Evolutionary conservation across 2,329 filamentous ascomycete species (phyloP).

Genomic region (Colletotrichum sp.): DNA sequence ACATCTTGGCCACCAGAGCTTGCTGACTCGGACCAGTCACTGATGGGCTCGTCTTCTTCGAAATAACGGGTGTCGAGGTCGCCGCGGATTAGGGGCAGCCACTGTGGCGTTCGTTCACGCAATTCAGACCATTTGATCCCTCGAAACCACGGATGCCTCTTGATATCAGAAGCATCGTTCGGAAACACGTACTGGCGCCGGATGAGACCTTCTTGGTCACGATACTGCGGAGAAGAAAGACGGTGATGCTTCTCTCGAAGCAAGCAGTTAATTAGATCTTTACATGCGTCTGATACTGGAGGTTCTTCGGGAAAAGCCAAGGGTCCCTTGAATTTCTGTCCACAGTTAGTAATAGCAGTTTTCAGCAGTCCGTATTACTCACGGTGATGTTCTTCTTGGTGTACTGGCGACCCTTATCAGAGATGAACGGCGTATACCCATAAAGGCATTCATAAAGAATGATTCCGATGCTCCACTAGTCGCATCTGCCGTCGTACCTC

Average conservation of each 20-base stretch:
- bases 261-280: conserved; percentile 76
- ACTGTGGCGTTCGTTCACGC: conserved; percentile 75
- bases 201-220: background rate
- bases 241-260: conserved; percentile 78
- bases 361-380: conserved; percentile 33
- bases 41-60: conserved; percentile 78
- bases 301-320: conserved; percentile 74
- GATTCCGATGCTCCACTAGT: conserved; percentile 96
- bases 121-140: conserved; percentile 79
- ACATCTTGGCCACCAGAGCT: background rate
- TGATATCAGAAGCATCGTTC: conserved; percentile 89
- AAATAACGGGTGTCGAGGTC: conserved; percentile 88
- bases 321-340: conserved; percentile 70
- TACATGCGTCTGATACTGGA: conserved; percentile 71
- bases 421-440: conserved; percentile 87
- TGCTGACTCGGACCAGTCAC: conserved; percentile 61
- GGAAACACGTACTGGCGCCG: conserved; percentile 72
- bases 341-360: background rate
- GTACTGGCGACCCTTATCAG: conserved; percentile 76
- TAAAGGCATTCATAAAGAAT: conserved; percentile 96
- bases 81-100: conserved; percentile 74
- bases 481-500: conserved; percentile 88
- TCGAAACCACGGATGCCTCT: conserved; percentile 84
- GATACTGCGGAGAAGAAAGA: conserved; percentile 63
- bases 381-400: conserved; percentile 89